phyloP scores from a whole-genome alignment of 1,284 basidiomycete genomes.

The Cerioporus squamosus region DNA sequence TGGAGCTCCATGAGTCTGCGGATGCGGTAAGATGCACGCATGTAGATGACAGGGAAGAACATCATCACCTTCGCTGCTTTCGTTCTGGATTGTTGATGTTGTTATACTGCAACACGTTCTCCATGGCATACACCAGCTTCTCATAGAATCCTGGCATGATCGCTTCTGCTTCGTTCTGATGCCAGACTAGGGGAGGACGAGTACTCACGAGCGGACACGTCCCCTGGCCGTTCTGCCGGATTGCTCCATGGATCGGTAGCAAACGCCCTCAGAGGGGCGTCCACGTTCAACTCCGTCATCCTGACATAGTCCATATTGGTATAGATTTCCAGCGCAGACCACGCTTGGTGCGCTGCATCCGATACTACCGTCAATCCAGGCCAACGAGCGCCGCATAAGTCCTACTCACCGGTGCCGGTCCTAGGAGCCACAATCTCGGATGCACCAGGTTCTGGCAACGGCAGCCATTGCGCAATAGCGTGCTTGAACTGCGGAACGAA shows the following conservation, averaged over 20 bases:
- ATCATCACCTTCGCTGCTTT: conserved; percentile 33
- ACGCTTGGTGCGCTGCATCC: conserved; percentile 43
- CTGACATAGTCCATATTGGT: conserved; percentile 61
- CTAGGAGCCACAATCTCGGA: conserved; percentile 14
- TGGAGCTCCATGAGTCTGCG: conserved; percentile 47
- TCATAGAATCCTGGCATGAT: conserved; percentile 41
- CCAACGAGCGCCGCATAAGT: background rate
- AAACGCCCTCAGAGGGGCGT: conserved; percentile 41
- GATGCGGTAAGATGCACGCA: background rate
- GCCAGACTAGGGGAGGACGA: background rate
- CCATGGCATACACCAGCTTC: conserved; percentile 39
- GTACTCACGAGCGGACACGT: conserved; percentile 42
- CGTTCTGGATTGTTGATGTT: conserved; percentile 14
- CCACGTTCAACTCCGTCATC: conserved; percentile 46
- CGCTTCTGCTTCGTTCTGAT: background rate
- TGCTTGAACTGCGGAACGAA: conserved; percentile 69
- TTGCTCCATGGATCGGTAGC: conserved; percentile 39
- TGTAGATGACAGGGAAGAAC: background rate
- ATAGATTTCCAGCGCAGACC: conserved; percentile 64
- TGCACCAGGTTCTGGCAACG: conserved; percentile 28
- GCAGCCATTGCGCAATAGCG: conserved; percentile 51
- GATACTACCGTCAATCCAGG: conserved; percentile 18
- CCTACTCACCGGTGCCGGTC: conserved; percentile 39
- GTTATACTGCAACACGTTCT: conserved; percentile 30
- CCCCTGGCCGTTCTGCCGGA: conserved; percentile 40